Evolutionary conservation across 192 early-diverging fungal species (phyloP), one percentile per base, ranked within the genome.

Genomic region (Coemansia sp.): DNA sequence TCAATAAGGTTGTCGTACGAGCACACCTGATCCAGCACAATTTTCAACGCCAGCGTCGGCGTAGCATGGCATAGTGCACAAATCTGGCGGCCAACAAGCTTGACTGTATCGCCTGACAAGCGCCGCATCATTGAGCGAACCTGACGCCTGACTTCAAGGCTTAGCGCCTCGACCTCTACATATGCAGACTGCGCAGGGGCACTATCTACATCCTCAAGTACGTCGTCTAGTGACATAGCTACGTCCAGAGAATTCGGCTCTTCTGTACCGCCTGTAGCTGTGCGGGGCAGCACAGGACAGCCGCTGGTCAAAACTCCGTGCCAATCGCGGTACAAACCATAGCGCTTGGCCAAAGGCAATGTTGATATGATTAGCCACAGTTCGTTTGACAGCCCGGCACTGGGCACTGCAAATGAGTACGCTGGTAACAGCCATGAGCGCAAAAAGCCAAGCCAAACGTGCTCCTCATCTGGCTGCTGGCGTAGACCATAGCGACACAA

Each of bases 1-100:
- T 66, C 69, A 3, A 81, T 70, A 35, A 81, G 66, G 32, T 81
- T 81, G 61, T 75, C 78, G 29, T 81, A 81, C 2, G 73, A 75
- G 53, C 69, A 75, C 45, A 81, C 78, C 53, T 81, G 78, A 41
- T 75, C 78, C 50, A 81, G 57, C 47, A 75, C 53, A 13, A 81
- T 65, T 48, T 69, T 75, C 2, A 75, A 59, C 4, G 73, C 67
- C 35, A 81, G 41, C 22, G 64, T 62, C 13, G 78, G 78, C 26
- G 73, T 68, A 3, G 69, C 41, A n/a, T 75, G 78, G 53, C 73
- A 75, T 22, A 75, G 57, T n/a, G 45, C 64, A 63, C 73, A 75
- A 3, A 81, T 64, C 57, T 69, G 73, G 18, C 78, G 65, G 3
- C 73, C 73, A 66, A 81, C 69, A 3, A 67, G 53, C 53, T 73